Evolutionary conservation across 352 stramenopile genomes (phyloP).

Genomic region (Phytophthora megakarya): DNA sequence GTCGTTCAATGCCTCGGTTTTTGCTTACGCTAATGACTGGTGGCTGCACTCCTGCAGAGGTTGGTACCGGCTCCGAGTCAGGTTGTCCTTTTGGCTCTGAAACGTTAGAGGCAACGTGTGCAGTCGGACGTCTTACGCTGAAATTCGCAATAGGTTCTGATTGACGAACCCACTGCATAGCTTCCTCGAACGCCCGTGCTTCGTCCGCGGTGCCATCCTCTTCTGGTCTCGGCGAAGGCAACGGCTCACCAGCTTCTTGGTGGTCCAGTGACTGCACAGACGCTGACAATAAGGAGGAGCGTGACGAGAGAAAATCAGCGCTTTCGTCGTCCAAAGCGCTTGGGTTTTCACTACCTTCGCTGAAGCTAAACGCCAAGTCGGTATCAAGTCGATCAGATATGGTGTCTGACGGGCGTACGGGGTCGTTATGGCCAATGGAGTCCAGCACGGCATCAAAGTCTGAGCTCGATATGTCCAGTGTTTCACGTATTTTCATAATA

Average conservation of each 20-base stretch:
- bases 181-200: constrained; percentile 37
- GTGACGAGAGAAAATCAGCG: constrained; percentile 32
- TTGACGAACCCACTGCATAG: constrained; percentile 41
- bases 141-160: constrained; percentile 30
- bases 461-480: constrained; percentile 48
- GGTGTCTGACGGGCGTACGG: constrained; percentile 17
- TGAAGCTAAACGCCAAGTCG: constrained; percentile 34
- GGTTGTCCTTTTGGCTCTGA: constrained; percentile 4
- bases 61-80: constrained; percentile 9
- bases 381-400: constrained; percentile 24
- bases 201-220: constrained; percentile 29
- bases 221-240: constrained; percentile 21
- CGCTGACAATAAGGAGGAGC: constrained; percentile 34
- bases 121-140: neutral
- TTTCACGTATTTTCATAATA: constrained; percentile 57
- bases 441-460: constrained; percentile 57
- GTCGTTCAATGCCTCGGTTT: constrained; percentile 46
- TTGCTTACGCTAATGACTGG: constrained; percentile 42
- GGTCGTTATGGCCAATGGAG: constrained; percentile 31
- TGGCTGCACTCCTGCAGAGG: constrained; percentile 7
- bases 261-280: constrained; percentile 34
- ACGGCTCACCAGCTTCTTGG: constrained; percentile 42
- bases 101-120: neutral
- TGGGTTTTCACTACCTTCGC: constrained; percentile 28
- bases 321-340: constrained; percentile 28